Conservation (phyloP, 2,329 filamentous ascomycete genomes). For the Dothistroma septosporum region DNA sequence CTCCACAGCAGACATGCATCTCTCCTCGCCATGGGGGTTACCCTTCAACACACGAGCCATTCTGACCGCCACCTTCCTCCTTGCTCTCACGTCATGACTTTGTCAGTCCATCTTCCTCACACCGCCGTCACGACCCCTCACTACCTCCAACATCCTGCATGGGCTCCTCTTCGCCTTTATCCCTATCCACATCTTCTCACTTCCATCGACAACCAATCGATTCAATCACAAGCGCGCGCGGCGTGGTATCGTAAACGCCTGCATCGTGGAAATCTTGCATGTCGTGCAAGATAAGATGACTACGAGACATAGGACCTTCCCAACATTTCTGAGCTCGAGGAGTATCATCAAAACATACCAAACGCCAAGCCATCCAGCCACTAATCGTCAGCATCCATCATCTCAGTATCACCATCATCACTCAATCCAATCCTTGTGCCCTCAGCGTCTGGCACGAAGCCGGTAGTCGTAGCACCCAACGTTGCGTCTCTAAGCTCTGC, state of each 20-base stretch:
- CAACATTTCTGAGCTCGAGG: background rate
- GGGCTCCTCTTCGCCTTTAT: too few relatives aligned
- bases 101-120: too few relatives aligned
- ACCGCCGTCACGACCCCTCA: too few relatives aligned
- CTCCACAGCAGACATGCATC: too few relatives aligned
- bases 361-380: background rate
- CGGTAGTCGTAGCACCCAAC: conserved; percentile 21
- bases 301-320: background rate
- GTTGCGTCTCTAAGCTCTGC: conserved; percentile 28
- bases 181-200: too few relatives aligned
- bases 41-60: too few relatives aligned
- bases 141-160: too few relatives aligned
- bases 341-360: background rate
- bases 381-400: conserved; percentile 25
- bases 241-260: background rate
- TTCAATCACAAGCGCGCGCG: background rate
- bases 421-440: conserved; percentile 32
- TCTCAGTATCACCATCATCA: conserved; percentile 24
- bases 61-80: too few relatives aligned
- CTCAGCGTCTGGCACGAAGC: conserved; percentile 34
- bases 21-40: too few relatives aligned
- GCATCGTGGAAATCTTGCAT: background rate
- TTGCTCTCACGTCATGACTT: too few relatives aligned
- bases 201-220: too few relatives aligned
- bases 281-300: background rate